These are phyloP conservation scores for Simmondsia chinensis DNA, from an alignment of 148 eudicot genomes.

Conservation along the genomic window DNA sequence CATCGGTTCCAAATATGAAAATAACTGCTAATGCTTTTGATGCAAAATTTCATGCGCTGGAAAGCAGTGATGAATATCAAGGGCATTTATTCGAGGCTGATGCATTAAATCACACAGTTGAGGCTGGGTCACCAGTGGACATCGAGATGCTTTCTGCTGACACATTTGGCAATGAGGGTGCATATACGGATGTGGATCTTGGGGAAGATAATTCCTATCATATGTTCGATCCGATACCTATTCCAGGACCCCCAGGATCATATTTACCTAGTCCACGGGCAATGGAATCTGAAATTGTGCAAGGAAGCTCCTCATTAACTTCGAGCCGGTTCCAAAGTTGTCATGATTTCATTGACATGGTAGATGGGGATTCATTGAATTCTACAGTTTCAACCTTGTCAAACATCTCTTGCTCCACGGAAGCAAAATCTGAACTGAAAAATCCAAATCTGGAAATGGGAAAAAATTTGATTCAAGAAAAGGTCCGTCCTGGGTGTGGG, in stretches of 20 bases:
- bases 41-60: constrained; percentile 5
- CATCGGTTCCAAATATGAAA: constrained; percentile 23
- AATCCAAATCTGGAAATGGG: constrained; percentile 6
- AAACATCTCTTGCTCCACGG: constrained; percentile 32
- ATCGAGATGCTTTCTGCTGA: constrained; percentile 21
- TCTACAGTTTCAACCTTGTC: constrained; percentile 50
- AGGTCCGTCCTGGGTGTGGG: too few species aligned
- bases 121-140: constrained; percentile 11
- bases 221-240: constrained; percentile 56
- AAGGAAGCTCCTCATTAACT: constrained; percentile 45
- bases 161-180: constrained; percentile 13
- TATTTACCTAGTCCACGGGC: constrained; percentile 60
- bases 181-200: constrained; percentile 19
- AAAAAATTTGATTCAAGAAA: constrained; percentile 12
- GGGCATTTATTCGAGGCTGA: constrained; percentile 15
- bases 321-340: constrained; percentile 32
- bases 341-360: constrained; percentile 32
- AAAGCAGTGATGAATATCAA: constrained; percentile 15
- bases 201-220: constrained; percentile 27
- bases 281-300: constrained; percentile 48
- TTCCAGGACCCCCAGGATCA: constrained; percentile 74
- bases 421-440: constrained; percentile 20
- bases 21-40: constrained; percentile 10
- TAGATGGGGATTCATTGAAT: constrained; percentile 34
- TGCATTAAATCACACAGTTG: constrained; percentile 5